Evolutionary conservation across 1,284 basidiomycete species (phyloP), one percentile per base, ranked within the genome.

Genomic region (Flammula alnicola): DNA sequence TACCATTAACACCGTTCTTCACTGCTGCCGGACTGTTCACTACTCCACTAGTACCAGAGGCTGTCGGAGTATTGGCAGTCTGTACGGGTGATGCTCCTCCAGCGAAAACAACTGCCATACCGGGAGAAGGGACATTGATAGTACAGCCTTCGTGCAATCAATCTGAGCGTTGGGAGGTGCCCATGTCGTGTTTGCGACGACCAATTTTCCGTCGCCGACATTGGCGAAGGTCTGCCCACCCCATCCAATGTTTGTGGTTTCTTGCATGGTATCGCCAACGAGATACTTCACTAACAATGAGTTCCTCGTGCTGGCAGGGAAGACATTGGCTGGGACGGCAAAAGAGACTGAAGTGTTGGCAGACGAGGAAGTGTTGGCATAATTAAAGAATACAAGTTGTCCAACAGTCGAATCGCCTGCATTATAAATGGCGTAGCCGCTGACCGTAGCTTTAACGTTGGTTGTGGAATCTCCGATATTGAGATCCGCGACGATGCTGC

Each of bases 391-490:
- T 4, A 80, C 79, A 3, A 83, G 60, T 54, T 66, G 77, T 61
- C 59, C 69, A 51, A 66, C 72, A 53, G 60, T 65, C 22, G 61
- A 63, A 52, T 73, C 69, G 25, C 46, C 35, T 6, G 73, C 69
- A 48, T 79, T 72, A 66, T 85, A 86, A 16, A 88, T 67, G 3
- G 78, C 81, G 62, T 89, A 89, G 0, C 77, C 81, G 1, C 80
- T 81, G 29, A 65, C 61, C 2, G 68, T 68, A 12, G 66, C 61
- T 29, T 57, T 60, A 3, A 63, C 64, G 55, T 76, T 72, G 19
- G 64, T 65, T 53, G 58, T 69, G 17, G 73, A 74, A 48, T 69
- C 67, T 36, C 66, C 62, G 41, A 78, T 54, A 58, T 78, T 66
- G 25, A 85, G 67, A 59, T 86, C 84, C 31, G 76, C 67, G 31